Conservation (phyloP, 305 asterid species). For the Fraxinus greggii region DNA sequence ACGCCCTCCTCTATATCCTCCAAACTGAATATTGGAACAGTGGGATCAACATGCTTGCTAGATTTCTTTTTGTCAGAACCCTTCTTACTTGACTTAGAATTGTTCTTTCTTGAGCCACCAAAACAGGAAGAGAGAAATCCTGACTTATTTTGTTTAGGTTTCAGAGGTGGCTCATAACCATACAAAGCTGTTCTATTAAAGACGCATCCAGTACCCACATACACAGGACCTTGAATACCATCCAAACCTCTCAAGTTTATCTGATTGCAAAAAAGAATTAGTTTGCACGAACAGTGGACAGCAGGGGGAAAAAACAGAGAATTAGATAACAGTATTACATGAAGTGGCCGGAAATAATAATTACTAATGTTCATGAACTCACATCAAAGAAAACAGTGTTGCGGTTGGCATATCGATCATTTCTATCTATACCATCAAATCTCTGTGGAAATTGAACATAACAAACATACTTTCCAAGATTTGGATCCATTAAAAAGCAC, state of each 20-base stretch:
- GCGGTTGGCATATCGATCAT: constrained; percentile 73
- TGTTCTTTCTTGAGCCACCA: constrained; percentile 57
- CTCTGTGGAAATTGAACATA: constrained; percentile 85
- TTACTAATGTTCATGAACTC: constrained; percentile 21
- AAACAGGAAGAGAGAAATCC: constrained; percentile 66
- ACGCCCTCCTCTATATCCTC: constrained; percentile 63
- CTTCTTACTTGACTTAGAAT: constrained; percentile 45
- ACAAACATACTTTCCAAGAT: constrained; percentile 73
- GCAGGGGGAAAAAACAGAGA: background rate
- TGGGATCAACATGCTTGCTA: constrained; percentile 48
- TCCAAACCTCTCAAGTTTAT: constrained; percentile 86
- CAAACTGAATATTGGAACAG: constrained; percentile 50
- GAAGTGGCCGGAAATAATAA: constrained; percentile 4
- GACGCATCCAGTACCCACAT: constrained; percentile 86
- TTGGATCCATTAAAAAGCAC: constrained; percentile 86
- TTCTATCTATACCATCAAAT: constrained; percentile 75
- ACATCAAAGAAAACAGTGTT: constrained; percentile 74
- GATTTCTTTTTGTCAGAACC: constrained; percentile 59
- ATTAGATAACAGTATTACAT: background rate
- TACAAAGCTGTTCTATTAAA: constrained; percentile 78
- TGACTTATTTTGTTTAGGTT: constrained; percentile 57
- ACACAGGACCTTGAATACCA: constrained; percentile 89
- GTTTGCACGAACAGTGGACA: background rate
- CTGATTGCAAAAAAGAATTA: constrained; percentile 32
- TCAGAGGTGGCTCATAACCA: constrained; percentile 72